These are phyloP conservation scores for Aspergillus funiculosus DNA, from an alignment of 495 filamentous ascomycete genomes.

Conservation along the genomic window DNA sequence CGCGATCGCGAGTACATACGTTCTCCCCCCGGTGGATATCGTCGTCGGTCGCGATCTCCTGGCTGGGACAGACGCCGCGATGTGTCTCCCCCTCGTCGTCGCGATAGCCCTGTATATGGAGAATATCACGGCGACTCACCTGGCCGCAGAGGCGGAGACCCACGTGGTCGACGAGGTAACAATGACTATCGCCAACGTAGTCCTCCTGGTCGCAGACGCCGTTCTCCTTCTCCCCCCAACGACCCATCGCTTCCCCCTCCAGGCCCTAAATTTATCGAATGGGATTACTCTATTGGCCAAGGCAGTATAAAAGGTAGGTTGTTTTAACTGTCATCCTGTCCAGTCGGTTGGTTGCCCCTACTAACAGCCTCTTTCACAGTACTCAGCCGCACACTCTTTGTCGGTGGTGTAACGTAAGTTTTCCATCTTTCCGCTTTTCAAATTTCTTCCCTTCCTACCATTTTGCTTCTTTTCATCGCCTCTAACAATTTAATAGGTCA, in stretches of 20 bases:
- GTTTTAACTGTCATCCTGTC: constrained; percentile 8
- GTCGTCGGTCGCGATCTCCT: constrained; percentile 72
- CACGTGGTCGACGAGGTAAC: constrained; percentile 50
- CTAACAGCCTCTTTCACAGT: constrained; percentile 46
- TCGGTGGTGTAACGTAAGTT: constrained; percentile 89
- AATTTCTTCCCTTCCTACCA: neutral
- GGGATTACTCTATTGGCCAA: constrained; percentile 65
- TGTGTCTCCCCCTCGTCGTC: constrained; percentile 51
- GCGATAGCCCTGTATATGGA: constrained; percentile 68
- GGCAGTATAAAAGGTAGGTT: constrained; percentile 78
- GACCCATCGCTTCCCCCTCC: constrained; percentile 51
- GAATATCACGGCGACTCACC: constrained; percentile 58
- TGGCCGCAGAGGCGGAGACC: constrained; percentile 54
- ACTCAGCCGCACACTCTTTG: constrained; percentile 89
- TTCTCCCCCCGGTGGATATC: constrained; percentile 55
- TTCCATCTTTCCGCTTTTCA: neutral
- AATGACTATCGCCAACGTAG: constrained; percentile 83
- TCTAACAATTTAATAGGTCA: constrained; percentile 43
- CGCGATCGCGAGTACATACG: constrained; percentile 50
- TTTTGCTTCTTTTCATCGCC: neutral
- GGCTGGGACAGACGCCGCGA: constrained; percentile 62
- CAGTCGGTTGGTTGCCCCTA: neutral
- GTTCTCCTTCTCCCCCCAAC: constrained; percentile 54
- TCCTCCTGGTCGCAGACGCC: constrained; percentile 57
- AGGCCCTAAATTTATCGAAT: constrained; percentile 71